Evolutionary conservation across 164 flowering plant genomes (phyloP), one percentile per base, ranked within the genome.

Genomic region (Magnolia changhungtana): DNA sequence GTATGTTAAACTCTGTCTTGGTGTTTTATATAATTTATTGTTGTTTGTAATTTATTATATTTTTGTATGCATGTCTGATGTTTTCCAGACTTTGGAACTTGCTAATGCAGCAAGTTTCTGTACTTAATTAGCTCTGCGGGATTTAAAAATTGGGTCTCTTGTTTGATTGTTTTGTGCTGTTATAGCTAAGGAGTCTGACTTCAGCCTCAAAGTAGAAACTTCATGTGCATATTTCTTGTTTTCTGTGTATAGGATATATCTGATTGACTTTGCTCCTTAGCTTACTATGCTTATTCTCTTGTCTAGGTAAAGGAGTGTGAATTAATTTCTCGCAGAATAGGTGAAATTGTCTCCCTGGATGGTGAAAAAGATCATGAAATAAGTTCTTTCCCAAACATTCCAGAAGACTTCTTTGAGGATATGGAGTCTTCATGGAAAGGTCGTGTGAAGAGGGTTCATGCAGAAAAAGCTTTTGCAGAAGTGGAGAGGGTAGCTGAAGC

Each of bases 351-450:
- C 73, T 90, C 85, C 76, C 78, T 90, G 72, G 91, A 91, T 72
- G 88, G 87, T 79, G 98, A 92, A 77, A 83, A 64, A 74, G 93
- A 91, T 83, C 91, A 92, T 75, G 82, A 81, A 72, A 80, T 85
- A 68, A 85, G 87, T 80, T 87, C 89, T 11, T 85, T 72, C 76
- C 74, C 83, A 73, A n/a, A 52, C 21, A 81, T 96, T 70, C 97
- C 99, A 4, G 80, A 72, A 81, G 98, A 91, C 1, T 96, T 96
- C 85, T 92, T 96, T 78, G 94, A 87, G 79, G 97, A 90, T 74
- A 88, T 94, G 90, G 99, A 96, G 73, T 90, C 90, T 72, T 82
- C 94, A 24, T 96, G 99, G 98, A 94, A 88, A 85, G 91, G 94
- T 52, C 97, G 98, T 71, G 91, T 96, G 65, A 94, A 89, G 83